phyloP scores from a whole-genome alignment of 129 eudicot species.

The Dittrichia graveolens region DNA sequence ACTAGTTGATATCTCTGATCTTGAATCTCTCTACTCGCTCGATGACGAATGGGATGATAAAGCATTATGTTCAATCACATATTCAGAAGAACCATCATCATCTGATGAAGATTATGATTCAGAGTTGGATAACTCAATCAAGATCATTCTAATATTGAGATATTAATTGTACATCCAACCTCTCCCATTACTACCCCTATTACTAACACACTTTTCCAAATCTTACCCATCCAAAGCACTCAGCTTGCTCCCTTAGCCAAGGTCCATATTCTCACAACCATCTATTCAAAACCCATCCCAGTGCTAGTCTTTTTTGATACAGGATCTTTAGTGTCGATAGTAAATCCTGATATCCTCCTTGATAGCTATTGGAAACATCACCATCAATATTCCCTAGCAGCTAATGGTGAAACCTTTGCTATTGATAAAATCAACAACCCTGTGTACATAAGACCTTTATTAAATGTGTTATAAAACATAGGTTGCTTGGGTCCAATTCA shows the following conservation, averaged over 20 bases:
- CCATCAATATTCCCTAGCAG: neutral
- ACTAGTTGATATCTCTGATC: neutral
- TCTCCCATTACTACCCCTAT: too few relatives aligned
- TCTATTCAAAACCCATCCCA: neutral
- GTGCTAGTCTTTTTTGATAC: neutral
- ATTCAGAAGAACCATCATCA: neutral
- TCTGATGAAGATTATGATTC: neutral
- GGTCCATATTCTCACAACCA: neutral
- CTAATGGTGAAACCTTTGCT: neutral
- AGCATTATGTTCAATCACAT: neutral
- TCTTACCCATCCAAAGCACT: too few relatives aligned
- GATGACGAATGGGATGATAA: neutral
- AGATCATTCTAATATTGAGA: too few relatives aligned
- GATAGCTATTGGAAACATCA: neutral
- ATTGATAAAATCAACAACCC: neutral
- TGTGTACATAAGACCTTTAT: neutral
- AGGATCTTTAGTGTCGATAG: neutral
- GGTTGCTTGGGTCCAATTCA: conserved; percentile 21
- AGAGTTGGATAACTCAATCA: too few relatives aligned
- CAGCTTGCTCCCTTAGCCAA: neutral
- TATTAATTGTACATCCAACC: too few relatives aligned
- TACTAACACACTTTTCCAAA: too few relatives aligned
- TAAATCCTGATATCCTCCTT: neutral
- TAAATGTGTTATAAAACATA: neutral
- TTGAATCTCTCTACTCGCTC: neutral